Percentiles rank a stretch among this genome's conserved stretches.
phyloP scores from a whole-genome alignment of 768 basidiomycete genomes.

The Hericium rajendrae region DNA sequence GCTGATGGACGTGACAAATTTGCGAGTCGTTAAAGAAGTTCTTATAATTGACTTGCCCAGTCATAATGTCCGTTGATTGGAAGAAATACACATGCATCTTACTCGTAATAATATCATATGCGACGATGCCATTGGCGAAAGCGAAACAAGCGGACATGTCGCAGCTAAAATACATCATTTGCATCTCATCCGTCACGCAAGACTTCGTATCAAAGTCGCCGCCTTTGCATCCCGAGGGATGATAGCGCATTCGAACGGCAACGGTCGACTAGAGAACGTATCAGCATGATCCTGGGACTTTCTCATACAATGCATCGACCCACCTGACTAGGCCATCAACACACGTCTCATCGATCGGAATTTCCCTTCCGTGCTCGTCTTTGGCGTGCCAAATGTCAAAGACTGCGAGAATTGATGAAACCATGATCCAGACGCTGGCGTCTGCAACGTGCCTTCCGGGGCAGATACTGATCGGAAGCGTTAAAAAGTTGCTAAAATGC shows the following conservation, averaged over 20 bases:
- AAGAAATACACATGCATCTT: no score
- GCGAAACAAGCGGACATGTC: no score
- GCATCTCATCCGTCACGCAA: background rate
- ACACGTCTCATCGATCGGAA: background rate
- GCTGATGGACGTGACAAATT: slow-evolving; percentile 63
- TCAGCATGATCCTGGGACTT: background rate
- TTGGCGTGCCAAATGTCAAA: slow-evolving; percentile 1
- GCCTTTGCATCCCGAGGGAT: background rate
- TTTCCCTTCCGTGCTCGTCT: slow-evolving; percentile 1
- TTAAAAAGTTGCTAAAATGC: background rate
- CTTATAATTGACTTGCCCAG: no score
- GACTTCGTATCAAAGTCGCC: background rate
- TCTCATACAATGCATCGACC: background rate
- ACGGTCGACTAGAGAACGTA: background rate
- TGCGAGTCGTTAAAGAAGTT: no score
- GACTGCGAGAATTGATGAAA: slow-evolving; percentile 1
- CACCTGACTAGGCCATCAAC: background rate
- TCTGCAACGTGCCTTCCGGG: slow-evolving; percentile 8
- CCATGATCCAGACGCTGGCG: slow-evolving; percentile 5
- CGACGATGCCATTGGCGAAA: no score
- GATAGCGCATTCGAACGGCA: background rate
- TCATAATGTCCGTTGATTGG: no score
- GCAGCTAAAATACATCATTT: no score
- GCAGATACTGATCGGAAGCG: slow-evolving; percentile 16
- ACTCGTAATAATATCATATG: no score